phyloP scores from a whole-genome alignment of 129 eudicot genomes.

The Chrysanthemum makinoi region DNA sequence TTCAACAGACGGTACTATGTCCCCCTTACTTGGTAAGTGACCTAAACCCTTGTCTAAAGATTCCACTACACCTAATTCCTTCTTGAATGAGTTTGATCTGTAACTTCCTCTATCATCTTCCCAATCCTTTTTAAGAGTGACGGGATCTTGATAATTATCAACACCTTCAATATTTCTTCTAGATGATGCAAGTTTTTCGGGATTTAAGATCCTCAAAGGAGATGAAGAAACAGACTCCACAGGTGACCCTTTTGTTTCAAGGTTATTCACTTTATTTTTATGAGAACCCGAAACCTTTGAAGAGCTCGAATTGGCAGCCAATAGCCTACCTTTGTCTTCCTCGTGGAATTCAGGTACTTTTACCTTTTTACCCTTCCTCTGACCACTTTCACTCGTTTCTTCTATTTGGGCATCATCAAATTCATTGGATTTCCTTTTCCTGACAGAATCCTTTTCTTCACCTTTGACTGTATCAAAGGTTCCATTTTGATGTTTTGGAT shows the following conservation, averaged over 20 bases:
- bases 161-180: constrained; percentile 33
- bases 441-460: constrained; percentile 35
- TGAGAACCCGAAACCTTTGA: constrained; percentile 93
- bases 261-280: constrained; percentile 52
- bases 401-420: constrained; percentile 37
- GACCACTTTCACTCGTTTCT: constrained; percentile 48
- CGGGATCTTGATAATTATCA: constrained; percentile 38
- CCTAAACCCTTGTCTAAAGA: constrained; percentile 22
- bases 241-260: constrained; percentile 79
- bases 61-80: constrained; percentile 38
- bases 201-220: constrained; percentile 57
- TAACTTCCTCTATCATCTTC: constrained; percentile 46
- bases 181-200: constrained; percentile 45
- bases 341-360: constrained; percentile 60
- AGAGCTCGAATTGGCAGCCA: constrained; percentile 94
- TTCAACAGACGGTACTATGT: constrained; percentile 31
- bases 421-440: constrained; percentile 61
- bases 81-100: constrained; percentile 34
- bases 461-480: background rate
- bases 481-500: constrained; percentile 35
- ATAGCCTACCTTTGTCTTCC: constrained; percentile 48
- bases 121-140: constrained; percentile 43
- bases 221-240: constrained; percentile 97
- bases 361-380: constrained; percentile 53
- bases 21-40: constrained; percentile 12